Conservation (phyloP, 1,284 basidiomycete genomes). For the Hemileia vastatrix region DNA sequence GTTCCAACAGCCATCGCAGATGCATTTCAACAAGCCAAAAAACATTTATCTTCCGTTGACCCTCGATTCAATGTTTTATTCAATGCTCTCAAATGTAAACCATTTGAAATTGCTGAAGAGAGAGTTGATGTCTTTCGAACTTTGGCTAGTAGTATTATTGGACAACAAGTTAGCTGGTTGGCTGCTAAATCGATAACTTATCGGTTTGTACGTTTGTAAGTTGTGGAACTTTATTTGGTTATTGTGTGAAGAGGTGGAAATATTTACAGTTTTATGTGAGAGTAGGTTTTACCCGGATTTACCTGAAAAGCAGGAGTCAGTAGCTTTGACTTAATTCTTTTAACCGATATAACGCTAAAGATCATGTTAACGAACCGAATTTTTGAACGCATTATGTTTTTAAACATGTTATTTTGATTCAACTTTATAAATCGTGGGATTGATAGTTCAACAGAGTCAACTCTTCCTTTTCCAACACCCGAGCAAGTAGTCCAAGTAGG, state of each 20-base stretch:
- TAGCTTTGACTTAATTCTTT: not conserved
- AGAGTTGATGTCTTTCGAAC: constrained; percentile 50
- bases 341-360: not conserved
- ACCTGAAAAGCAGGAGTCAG: constrained; percentile 17
- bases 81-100: constrained; percentile 56
- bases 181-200: constrained; percentile 78
- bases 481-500: constrained; percentile 56
- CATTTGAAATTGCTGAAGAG: constrained; percentile 53
- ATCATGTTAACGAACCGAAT: not conserved
- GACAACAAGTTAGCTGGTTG: constrained; percentile 72
- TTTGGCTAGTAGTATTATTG: constrained; percentile 58
- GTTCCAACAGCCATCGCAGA: too few relatives aligned
- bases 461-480: constrained; percentile 66
- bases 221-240: too few relatives aligned
- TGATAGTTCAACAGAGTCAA: too few relatives aligned
- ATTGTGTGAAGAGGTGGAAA: too few relatives aligned
- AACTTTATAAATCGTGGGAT: too few relatives aligned
- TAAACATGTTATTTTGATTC: too few relatives aligned
- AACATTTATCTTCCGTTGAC: constrained; percentile 61
- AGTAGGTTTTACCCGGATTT: constrained; percentile 31
- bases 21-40: constrained; percentile 63
- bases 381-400: too few relatives aligned
- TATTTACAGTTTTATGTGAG: too few relatives aligned
- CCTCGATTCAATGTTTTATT: constrained; percentile 63
- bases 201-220: constrained; percentile 58